Percentiles rank a stretch among this genome's conserved stretches.
phyloP scores from a whole-genome alignment of 805 yeast genomes.

The Candida awuae region DNA sequence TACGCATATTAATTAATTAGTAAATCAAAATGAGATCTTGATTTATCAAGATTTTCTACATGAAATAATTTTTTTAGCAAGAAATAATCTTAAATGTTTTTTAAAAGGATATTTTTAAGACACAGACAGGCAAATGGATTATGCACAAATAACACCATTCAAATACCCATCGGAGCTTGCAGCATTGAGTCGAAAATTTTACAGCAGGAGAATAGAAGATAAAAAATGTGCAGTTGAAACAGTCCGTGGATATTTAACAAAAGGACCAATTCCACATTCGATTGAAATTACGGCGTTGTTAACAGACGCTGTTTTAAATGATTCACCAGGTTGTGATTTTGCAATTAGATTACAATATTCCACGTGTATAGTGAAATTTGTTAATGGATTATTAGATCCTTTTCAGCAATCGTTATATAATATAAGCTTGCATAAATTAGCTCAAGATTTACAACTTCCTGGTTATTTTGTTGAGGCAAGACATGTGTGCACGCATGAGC shows the following conservation, averaged over 20 bases:
- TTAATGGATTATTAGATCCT: conserved; percentile 86
- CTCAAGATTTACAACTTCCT: conserved; percentile 62
- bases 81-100: too few relatives aligned
- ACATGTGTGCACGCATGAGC: conserved; percentile 88
- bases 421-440: conserved; percentile 68
- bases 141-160: conserved; percentile 30
- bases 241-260: conserved; percentile 45
- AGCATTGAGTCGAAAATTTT: conserved; percentile 45
- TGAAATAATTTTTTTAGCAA: too few relatives aligned
- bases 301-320: conserved; percentile 41
- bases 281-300: conserved; percentile 58
- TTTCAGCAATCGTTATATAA: conserved; percentile 74
- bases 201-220: conserved; percentile 24
- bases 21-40: too few relatives aligned
- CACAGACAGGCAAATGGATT: conserved; percentile 1
- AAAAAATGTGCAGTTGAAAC: conserved; percentile 41
- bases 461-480: conserved; percentile 80
- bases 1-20: too few relatives aligned
- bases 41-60: too few relatives aligned
- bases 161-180: conserved; percentile 36
- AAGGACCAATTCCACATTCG: conserved; percentile 66
- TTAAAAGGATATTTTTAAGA: background rate
- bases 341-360: conserved; percentile 49
- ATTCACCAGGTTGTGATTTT: conserved; percentile 23
- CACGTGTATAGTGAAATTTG: conserved; percentile 75